phyloP scores from a whole-genome alignment of 2,329 filamentous ascomycete genomes.

The Colletotrichum eremochloae region DNA sequence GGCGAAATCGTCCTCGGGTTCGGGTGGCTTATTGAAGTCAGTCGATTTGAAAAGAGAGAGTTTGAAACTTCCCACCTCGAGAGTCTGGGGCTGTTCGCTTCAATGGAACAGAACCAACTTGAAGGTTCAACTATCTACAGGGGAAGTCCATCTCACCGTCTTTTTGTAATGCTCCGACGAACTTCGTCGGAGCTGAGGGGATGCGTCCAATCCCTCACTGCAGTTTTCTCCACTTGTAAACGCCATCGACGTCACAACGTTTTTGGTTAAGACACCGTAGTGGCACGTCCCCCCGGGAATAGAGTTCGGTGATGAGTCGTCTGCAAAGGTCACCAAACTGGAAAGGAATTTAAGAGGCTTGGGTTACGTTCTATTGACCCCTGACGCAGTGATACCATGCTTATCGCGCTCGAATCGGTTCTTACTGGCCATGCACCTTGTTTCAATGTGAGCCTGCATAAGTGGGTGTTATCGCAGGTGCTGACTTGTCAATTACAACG shows the following conservation, averaged over 20 bases:
- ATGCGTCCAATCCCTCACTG: background rate
- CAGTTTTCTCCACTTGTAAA: background rate
- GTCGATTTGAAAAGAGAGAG: no score
- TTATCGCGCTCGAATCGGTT: background rate
- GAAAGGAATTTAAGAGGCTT: conserved; percentile 4
- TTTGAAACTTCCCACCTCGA: no score
- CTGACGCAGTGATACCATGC: conserved; percentile 16
- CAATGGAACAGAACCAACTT: background rate
- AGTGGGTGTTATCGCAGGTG: conserved; percentile 13
- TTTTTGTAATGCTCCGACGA: background rate
- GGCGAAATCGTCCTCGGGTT: conserved; percentile 12
- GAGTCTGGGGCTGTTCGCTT: background rate
- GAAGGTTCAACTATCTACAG: background rate
- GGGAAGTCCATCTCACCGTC: background rate
- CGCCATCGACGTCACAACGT: conserved; percentile 24
- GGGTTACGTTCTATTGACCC: background rate
- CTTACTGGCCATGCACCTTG: conserved; percentile 14
- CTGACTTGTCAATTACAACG: background rate
- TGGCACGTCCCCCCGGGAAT: conserved; percentile 32
- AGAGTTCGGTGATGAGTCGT: conserved; percentile 23
- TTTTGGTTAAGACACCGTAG: conserved; percentile 5
- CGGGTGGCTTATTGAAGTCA: background rate
- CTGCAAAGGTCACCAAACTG: conserved; percentile 1
- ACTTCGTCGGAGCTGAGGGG: background rate
- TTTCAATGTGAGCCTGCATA: conserved; percentile 1